These are phyloP conservation scores for Wakefieldia striispora DNA, from an alignment of 768 basidiomycete species.

Conservation along the genomic window DNA sequence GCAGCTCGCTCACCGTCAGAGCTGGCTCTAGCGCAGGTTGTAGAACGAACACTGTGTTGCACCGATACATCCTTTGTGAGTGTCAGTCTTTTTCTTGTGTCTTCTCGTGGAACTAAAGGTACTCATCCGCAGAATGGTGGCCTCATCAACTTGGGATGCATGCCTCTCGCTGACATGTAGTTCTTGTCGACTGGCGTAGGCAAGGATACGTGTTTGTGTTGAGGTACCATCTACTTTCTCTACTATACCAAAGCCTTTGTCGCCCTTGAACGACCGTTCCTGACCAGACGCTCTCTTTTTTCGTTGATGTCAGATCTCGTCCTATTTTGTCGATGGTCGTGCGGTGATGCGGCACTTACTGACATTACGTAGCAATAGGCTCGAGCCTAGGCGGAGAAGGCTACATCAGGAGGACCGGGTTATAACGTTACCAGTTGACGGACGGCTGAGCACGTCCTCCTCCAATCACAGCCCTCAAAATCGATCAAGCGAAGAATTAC, in stretches of 20 bases:
- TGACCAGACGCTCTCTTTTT: conserved; percentile 22
- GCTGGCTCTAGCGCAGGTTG: conserved; percentile 25
- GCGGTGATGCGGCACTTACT: conserved; percentile 6
- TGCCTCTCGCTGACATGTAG: conserved; percentile 9
- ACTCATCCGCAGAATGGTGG: conserved; percentile 12
- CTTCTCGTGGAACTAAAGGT: neutral
- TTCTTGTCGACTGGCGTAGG: conserved; percentile 2
- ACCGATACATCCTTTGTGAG: conserved; percentile 16
- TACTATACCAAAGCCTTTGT: conserved; percentile 10
- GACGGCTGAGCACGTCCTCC: too few species aligned
- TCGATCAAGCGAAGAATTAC: too few species aligned
- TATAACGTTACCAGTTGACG: too few species aligned
- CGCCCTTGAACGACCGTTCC: conserved; percentile 8
- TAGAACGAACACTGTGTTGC: conserved; percentile 23
- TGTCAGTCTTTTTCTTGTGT: neutral
- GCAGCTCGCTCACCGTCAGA: conserved; percentile 18
- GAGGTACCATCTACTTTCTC: conserved; percentile 21
- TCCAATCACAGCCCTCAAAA: too few species aligned
- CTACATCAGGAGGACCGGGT: too few species aligned
- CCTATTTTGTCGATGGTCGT: conserved; percentile 11
- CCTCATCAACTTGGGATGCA: conserved; percentile 28
- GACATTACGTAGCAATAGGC: conserved; percentile 4
- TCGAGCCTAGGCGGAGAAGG: neutral
- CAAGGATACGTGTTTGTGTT: neutral
- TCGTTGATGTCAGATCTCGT: conserved; percentile 23